These are phyloP conservation scores for Penicillium digitatum DNA, from an alignment of 2,329 filamentous ascomycete species.

Conservation along the genomic window DNA sequence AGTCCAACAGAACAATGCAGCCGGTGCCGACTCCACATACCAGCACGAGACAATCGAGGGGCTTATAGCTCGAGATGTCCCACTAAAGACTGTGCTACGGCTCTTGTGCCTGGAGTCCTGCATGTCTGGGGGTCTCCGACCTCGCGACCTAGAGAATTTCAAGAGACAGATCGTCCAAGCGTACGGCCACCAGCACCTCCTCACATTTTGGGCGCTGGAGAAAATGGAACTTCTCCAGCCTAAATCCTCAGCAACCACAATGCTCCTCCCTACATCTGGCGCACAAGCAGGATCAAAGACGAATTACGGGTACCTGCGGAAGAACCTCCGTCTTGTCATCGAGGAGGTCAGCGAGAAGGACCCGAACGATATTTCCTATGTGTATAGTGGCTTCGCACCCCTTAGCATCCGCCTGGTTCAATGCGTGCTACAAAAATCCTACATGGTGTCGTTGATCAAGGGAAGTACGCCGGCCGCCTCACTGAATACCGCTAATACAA, in stretches of 20 bases:
- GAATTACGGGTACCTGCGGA: slow-evolving; percentile 85
- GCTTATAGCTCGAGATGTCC: slow-evolving; percentile 81
- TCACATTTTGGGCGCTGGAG: slow-evolving; percentile 83
- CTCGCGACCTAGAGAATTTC: slow-evolving; percentile 84
- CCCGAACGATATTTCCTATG: slow-evolving; percentile 93
- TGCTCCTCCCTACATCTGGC: slow-evolving; percentile 72
- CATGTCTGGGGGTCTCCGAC: slow-evolving; percentile 80
- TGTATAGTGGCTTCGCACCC: slow-evolving; percentile 95
- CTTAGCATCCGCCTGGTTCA: slow-evolving; percentile 88
- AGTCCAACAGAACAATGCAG: slow-evolving; percentile 91
- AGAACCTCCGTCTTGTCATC: slow-evolving; percentile 80
- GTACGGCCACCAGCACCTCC: slow-evolving; percentile 90
- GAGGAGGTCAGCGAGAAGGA: slow-evolving; percentile 96
- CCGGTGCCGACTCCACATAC: slow-evolving; percentile 79
- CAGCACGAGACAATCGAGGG: slow-evolving; percentile 92
- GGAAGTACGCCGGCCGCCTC: slow-evolving; percentile 54
- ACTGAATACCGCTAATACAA: slow-evolving; percentile 50
- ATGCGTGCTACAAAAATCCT: slow-evolving; percentile 85
- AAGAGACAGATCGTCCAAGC: slow-evolving; percentile 83
- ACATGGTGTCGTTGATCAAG: slow-evolving; percentile 66
- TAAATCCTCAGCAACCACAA: slow-evolving; percentile 70
- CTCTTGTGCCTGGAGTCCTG: slow-evolving; percentile 88
- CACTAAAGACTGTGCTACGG: slow-evolving; percentile 75
- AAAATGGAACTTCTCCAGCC: slow-evolving; percentile 83
- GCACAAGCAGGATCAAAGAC: slow-evolving; percentile 66